Evolutionary conservation across 768 basidiomycete genomes (phyloP).

Genomic region (Serendipita sp.): DNA sequence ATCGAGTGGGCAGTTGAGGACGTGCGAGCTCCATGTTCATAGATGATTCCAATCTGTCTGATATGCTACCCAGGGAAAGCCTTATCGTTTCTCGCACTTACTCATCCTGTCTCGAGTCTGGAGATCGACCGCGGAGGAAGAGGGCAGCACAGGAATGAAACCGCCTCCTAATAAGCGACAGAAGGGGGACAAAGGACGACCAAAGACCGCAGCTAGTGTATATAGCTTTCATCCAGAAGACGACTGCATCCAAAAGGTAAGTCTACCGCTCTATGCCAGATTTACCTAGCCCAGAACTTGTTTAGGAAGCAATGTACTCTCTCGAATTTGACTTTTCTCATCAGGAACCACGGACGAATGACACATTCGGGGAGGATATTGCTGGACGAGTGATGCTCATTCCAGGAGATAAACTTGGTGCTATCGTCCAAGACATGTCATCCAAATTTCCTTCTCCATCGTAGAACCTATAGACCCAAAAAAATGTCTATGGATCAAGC

Average conservation of each 20-base stretch:
- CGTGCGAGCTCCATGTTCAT: conserved; percentile 24
- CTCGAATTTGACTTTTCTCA: conserved; percentile 41
- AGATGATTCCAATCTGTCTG: neutral
- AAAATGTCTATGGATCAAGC: neutral
- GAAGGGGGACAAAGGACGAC: conserved; percentile 11
- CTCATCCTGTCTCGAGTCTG: conserved; percentile 69
- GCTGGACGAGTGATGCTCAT: conserved; percentile 47
- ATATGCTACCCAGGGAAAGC: conserved; percentile 28
- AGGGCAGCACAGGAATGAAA: conserved; percentile 31
- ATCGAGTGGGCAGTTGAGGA: conserved; percentile 53
- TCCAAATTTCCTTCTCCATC: neutral
- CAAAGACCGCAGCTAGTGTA: conserved; percentile 30
- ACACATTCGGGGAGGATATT: conserved; percentile 57
- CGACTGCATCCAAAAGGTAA: conserved; percentile 48
- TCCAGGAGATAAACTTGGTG: conserved; percentile 25
- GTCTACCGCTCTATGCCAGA: conserved; percentile 13
- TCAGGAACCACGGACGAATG: conserved; percentile 36
- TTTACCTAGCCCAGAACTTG: neutral
- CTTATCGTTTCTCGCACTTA: conserved; percentile 56
- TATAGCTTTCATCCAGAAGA: conserved; percentile 83
- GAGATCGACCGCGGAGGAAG: conserved; percentile 54
- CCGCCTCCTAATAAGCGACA: conserved; percentile 11
- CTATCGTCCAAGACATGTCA: conserved; percentile 20
- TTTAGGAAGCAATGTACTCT: conserved; percentile 34
- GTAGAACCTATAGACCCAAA: neutral